Conservation (phyloP, 2,329 filamentous ascomycete species). For the Aspergillus ochraceoroseus region DNA sequence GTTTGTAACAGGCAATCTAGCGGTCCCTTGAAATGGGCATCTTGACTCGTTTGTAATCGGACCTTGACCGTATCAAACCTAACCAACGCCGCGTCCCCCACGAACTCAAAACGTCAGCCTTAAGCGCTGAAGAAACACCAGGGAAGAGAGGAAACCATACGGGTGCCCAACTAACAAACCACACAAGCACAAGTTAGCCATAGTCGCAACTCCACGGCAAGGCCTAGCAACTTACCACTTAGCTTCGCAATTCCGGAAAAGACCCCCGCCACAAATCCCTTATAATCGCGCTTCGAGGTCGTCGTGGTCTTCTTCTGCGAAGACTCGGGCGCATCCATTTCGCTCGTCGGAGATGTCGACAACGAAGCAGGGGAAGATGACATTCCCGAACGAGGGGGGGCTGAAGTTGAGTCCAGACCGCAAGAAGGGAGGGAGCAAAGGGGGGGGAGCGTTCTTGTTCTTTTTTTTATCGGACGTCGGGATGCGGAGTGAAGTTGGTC, state of each 20-base stretch:
- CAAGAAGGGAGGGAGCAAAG: neutral
- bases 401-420: neutral
- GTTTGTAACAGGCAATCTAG: constrained; percentile 82
- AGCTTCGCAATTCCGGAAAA: constrained; percentile 92
- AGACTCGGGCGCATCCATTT: constrained; percentile 7
- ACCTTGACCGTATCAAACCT: constrained; percentile 97
- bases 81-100: too few species aligned
- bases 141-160: constrained; percentile 33
- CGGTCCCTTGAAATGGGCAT: constrained; percentile 75
- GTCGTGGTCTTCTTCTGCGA: constrained; percentile 10
- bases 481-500: too few species aligned
- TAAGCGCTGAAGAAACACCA: too few species aligned
- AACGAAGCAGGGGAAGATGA: constrained; percentile 20
- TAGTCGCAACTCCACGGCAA: too few species aligned
- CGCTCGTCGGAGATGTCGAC: constrained; percentile 6
- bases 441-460: too few species aligned
- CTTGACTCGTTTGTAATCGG: constrained; percentile 78
- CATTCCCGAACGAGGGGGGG: constrained; percentile 16
- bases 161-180: constrained; percentile 55
- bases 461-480: constrained; percentile 16
- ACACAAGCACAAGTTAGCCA: constrained; percentile 2
- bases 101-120: too few species aligned
- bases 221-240: constrained; percentile 64
- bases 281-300: constrained; percentile 59
- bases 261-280: constrained; percentile 94